phyloP scores from a whole-genome alignment of 2,329 filamentous ascomycete genomes.

The Xylariales sp. region DNA sequence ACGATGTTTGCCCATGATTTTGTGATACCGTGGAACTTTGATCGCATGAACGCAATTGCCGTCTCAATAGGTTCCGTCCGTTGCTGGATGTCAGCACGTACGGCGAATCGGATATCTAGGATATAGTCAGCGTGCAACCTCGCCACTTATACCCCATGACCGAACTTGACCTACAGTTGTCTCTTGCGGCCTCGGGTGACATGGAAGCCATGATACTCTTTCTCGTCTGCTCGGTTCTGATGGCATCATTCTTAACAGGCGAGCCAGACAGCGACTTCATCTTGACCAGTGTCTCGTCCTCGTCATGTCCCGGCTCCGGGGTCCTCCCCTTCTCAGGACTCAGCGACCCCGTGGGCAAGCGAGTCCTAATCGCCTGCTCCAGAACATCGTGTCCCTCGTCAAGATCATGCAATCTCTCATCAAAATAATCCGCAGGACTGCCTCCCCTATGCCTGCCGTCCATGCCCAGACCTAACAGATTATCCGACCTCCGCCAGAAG shows the following conservation, averaged over 20 bases:
- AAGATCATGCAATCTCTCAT: slow-evolving; percentile 4
- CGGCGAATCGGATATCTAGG: slow-evolving; percentile 79
- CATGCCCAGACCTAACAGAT: slow-evolving; percentile 45
- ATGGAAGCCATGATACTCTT: slow-evolving; percentile 25
- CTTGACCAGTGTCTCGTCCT: slow-evolving; percentile 34
- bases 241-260: slow-evolving; percentile 15
- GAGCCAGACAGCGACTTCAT: slow-evolving; percentile 27
- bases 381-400: slow-evolving; percentile 38
- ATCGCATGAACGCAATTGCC: slow-evolving; percentile 58
- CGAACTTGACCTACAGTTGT: slow-evolving; percentile 44
- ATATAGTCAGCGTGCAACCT: slow-evolving; percentile 16
- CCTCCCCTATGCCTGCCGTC: slow-evolving; percentile 16
- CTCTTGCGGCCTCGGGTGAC: slow-evolving; percentile 29
- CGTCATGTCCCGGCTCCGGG: slow-evolving; percentile 34
- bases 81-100: slow-evolving; percentile 84
- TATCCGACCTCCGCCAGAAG: slow-evolving; percentile 56
- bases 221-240: slow-evolving; percentile 16
- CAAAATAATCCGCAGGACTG: slow-evolving; percentile 9
- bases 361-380: slow-evolving; percentile 48
- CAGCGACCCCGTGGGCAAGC: slow-evolving; percentile 49
- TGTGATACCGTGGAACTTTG: slow-evolving; percentile 55
- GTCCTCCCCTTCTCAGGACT: slow-evolving; percentile 51
- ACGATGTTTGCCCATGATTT: slow-evolving; percentile 66
- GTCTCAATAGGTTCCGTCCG: slow-evolving; percentile 79
- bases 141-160: background rate